Evolutionary conservation across 2,329 filamentous ascomycete genomes (phyloP).

Genomic region (Diplodia intermedia): DNA sequence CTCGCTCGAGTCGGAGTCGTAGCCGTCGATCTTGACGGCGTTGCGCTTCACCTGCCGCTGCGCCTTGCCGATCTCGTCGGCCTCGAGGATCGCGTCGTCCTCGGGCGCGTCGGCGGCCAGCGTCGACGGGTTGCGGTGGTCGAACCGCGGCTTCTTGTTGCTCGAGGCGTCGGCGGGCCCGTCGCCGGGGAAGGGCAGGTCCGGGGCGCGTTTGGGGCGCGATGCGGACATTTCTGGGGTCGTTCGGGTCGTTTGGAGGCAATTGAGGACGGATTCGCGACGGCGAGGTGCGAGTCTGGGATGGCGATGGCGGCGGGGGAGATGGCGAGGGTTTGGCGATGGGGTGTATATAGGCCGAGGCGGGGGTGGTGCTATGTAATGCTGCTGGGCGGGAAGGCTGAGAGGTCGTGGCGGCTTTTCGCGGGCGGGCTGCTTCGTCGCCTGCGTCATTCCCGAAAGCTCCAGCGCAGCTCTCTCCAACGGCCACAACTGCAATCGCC

Average conservation of each 20-base stretch:
- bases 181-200: slow-evolving; percentile 66
- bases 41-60: slow-evolving; percentile 79
- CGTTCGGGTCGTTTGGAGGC: neutral
- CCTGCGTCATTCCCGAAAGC: slow-evolving; percentile 30
- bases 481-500: neutral
- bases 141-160: slow-evolving; percentile 92
- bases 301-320: too few relatives aligned
- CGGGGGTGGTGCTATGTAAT: neutral
- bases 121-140: slow-evolving; percentile 91
- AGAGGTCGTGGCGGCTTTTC: slow-evolving; percentile 27
- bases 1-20: slow-evolving; percentile 91
- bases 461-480: slow-evolving; percentile 21
- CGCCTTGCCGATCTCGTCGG: slow-evolving; percentile 85
- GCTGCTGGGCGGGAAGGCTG: neutral
- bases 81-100: slow-evolving; percentile 79
- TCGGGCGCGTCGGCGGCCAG: slow-evolving; percentile 82
- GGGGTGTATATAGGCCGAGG: neutral
- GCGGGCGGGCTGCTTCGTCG: slow-evolving; percentile 11
- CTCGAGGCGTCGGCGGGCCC: slow-evolving; percentile 56
- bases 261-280: neutral
- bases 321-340: neutral
- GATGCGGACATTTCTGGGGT: slow-evolving; percentile 55
- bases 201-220: slow-evolving; percentile 69
- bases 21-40: slow-evolving; percentile 94
- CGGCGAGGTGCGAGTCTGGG: neutral